Base-by-base conservation (phyloP, 164 flowering plant species). In the Warburgia ugandensis region DNA sequence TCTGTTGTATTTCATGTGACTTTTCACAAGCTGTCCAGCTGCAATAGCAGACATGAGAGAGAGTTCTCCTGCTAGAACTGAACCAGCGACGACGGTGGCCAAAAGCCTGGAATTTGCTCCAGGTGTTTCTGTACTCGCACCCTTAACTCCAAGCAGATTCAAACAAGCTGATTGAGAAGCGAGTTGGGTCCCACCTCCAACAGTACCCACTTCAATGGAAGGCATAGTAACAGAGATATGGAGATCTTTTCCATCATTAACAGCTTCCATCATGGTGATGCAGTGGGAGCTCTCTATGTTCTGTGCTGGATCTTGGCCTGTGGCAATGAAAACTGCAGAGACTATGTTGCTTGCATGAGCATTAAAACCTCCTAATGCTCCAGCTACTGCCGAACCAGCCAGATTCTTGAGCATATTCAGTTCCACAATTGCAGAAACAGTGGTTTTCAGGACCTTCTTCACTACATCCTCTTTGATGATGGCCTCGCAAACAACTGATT, bases 1-100 rank as follows among this genome's bases (percentile, higher is more conserved):
- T 55, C 96, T 74, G 66, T 84, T 87, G 75, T 82, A 87, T 52
- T 82, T 87, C 96, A 87, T 82, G 86, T 84, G 94, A 63, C 96
- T 84, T 54, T 53, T 78, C 5, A 86, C 88, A 12, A 86, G 85
- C 69, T 86, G 90, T 16, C 86, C 88, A 9, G 87, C 83, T 50
- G 91, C 71, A 48, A 83, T 72, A 23, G 95, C 95, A 14, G 91
- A 76, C 91, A 86, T 81, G 46, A 86, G 68, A 16, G 92, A 83
- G 6, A 86, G 80, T 68, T 87, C 96, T 42, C 94, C 94, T 1
- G 89, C 94, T 49, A 87, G 65, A 47, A 87, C 96, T 16, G 90
- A 54, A 39, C 94, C 94, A 23, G 87, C 94, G 16, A 81, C 77
- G 0, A 87, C 63, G 50, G 73, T 70, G 35, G 96, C 89, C 62